Evolutionary conservation across 257 asterid genomes (phyloP), one percentile per base, ranked within the genome.

Genomic region (Plantago elongata): DNA sequence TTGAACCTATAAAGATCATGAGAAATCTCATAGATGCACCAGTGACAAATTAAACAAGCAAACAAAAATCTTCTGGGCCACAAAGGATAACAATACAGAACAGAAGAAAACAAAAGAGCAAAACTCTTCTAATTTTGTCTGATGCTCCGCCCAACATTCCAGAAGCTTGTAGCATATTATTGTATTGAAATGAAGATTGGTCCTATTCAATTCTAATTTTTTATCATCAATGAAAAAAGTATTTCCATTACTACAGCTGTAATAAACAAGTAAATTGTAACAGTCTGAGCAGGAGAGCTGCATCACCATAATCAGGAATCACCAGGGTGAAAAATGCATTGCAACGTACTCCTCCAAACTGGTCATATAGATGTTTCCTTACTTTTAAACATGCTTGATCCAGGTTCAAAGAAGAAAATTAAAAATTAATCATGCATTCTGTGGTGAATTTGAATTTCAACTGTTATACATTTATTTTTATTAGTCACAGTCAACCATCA

Each of bases 21-120:
- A 54, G 57, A 46, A 46, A 75, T 29, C 54, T 47, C 42, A 71
- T 67, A 64, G 67, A 70, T 72, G 61, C 75, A 76, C 62, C 68
- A 71, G 77, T 60, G 73, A 73, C 69, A 74, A 61, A 18, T 61
- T 34, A 63, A 75, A 75, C 81, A 72, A 81, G 79, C 73, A 84
- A 86, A 76, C 82, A 79, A 78, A 76, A 69, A 68, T 67, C 65
- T 72, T 73, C 78, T 67, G 81, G 82, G 79, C 77, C 81, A 74
- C 83, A 81, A 85, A 69, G 61, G 74, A 80, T 59, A 81, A 80
- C 74, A 77, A 77, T 80, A 79, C 74, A 80, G 59, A 78, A 76
- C 64, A 69, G 67, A 78, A 77, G 78, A 74, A 81, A 83, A 82
- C 85, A 80, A 82, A 77, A 80, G 67, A 68, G 76, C 72, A 68